Percentiles rank a stretch among this genome's conserved stretches.
phyloP scores from a whole-genome alignment of 2,329 filamentous ascomycete genomes.

The Pyrenochaeta sp. region DNA sequence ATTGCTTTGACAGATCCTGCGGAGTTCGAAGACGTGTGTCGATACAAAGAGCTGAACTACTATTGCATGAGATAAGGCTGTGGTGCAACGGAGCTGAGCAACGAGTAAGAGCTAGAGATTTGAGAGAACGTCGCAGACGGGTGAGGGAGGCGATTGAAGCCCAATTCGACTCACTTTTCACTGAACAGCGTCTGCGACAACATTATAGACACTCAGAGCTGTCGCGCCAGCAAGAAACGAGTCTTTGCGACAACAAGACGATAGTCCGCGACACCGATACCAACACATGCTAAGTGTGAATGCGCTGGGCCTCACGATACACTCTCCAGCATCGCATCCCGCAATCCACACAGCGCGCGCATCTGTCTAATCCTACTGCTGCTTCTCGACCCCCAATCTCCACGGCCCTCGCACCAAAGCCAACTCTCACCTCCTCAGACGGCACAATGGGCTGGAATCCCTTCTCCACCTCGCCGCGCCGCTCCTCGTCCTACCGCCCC shows the following conservation, averaged over 20 bases:
- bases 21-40: not conserved
- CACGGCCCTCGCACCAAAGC: slow-evolving; percentile 15
- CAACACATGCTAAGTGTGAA: slow-evolving; percentile 9
- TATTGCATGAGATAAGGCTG: not conserved
- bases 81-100: not conserved
- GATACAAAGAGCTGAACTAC: not conserved
- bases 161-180: slow-evolving; percentile 26
- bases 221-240: slow-evolving; percentile 4
- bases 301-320: slow-evolving; percentile 28
- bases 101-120: not conserved
- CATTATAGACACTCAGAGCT: slow-evolving; percentile 1
- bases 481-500: slow-evolving; percentile 38
- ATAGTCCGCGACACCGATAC: not conserved
- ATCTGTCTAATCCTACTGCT: not conserved
- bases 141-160: slow-evolving; percentile 15
- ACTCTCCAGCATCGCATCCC: slow-evolving; percentile 26
- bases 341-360: slow-evolving; percentile 16
- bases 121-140: not conserved
- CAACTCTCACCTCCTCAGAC: slow-evolving; percentile 12
- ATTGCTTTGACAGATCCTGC: not conserved
- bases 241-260: slow-evolving; percentile 8
- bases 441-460: slow-evolving; percentile 49
- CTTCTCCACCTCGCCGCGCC: slow-evolving; percentile 32
- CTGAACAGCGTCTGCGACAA: slow-evolving; percentile 14
- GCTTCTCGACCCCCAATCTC: slow-evolving; percentile 10